phyloP scores from a whole-genome alignment of 2,329 filamentous ascomycete species.

The Talaromyces atroroseus region DNA sequence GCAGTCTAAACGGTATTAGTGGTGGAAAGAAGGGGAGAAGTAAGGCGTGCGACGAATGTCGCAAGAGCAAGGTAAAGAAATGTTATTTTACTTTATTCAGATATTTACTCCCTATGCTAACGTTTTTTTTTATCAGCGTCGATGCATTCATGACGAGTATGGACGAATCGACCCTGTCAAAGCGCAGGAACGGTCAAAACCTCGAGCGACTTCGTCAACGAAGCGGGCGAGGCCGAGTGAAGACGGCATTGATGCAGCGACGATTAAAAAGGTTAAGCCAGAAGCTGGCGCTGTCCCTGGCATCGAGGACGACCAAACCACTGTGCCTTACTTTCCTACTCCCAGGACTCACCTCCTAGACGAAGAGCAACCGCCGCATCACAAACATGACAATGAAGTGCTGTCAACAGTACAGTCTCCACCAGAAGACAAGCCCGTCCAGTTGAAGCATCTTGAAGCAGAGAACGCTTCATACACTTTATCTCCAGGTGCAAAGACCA shows the following conservation, averaged over 20 bases:
- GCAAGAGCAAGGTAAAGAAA: conserved; percentile 58
- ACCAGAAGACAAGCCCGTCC: conserved; percentile 5
- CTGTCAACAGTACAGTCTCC: conserved; percentile 13
- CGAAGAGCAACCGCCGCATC: neutral
- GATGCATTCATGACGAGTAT: conserved; percentile 62
- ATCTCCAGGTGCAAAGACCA: conserved; percentile 32
- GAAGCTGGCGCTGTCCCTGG: conserved; percentile 26
- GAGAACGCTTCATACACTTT: conserved; percentile 32
- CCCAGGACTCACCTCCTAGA: conserved; percentile 16
- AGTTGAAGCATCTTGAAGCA: conserved; percentile 18
- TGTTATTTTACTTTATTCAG: neutral
- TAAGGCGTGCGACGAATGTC: conserved; percentile 62
- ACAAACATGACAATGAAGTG: conserved; percentile 1
- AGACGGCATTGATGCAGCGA: conserved; percentile 23
- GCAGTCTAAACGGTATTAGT: conserved; percentile 28
- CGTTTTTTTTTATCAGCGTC: conserved; percentile 43
- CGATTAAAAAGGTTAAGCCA: conserved; percentile 32
- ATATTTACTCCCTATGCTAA: conserved; percentile 18
- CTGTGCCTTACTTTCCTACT: conserved; percentile 14
- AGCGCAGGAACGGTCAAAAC: conserved; percentile 56
- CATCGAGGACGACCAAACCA: conserved; percentile 16
- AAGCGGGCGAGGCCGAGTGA: conserved; percentile 49
- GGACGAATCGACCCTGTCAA: conserved; percentile 61
- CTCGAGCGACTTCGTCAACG: conserved; percentile 51
- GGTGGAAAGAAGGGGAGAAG: conserved; percentile 54